These are phyloP conservation scores for Aspergillus aculeatinus DNA, from an alignment of 2,329 filamentous ascomycete genomes.

Conservation along the genomic window DNA sequence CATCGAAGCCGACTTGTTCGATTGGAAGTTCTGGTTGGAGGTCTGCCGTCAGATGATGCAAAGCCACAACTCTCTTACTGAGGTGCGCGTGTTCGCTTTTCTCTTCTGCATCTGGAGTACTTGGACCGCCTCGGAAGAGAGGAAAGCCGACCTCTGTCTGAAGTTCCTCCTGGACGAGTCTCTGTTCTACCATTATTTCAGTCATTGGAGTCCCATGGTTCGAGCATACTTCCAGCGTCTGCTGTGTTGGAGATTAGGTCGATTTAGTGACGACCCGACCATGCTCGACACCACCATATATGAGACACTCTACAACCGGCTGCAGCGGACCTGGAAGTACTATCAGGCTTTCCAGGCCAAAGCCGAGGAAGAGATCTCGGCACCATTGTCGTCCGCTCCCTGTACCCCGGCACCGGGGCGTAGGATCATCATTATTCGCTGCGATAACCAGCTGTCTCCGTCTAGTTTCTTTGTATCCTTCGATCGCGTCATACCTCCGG, in stretches of 20 bases:
- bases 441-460: conserved; percentile 62
- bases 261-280: conserved; percentile 67
- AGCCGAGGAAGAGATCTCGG: conserved; percentile 57
- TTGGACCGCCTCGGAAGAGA: conserved; percentile 62
- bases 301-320: conserved; percentile 62
- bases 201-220: conserved; percentile 95
- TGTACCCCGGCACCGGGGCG: conserved; percentile 82
- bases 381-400: conserved; percentile 72
- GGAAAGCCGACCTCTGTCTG: conserved; percentile 69
- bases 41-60: conserved; percentile 76
- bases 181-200: conserved; percentile 79
- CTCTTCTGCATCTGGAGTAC: conserved; percentile 78
- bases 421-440: conserved; percentile 83
- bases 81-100: conserved; percentile 80
- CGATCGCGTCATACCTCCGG: conserved; percentile 56
- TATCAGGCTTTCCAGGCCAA: conserved; percentile 72
- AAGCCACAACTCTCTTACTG: conserved; percentile 85
- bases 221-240: conserved; percentile 89
- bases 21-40: conserved; percentile 80
- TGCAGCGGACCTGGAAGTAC: conserved; percentile 74
- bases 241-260: conserved; percentile 82
- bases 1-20: conserved; percentile 41
- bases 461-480: conserved; percentile 60
- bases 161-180: conserved; percentile 73
- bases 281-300: conserved; percentile 72